phyloP scores from a whole-genome alignment of 2,329 filamentous ascomycete genomes.

The Fusarium humuli region DNA sequence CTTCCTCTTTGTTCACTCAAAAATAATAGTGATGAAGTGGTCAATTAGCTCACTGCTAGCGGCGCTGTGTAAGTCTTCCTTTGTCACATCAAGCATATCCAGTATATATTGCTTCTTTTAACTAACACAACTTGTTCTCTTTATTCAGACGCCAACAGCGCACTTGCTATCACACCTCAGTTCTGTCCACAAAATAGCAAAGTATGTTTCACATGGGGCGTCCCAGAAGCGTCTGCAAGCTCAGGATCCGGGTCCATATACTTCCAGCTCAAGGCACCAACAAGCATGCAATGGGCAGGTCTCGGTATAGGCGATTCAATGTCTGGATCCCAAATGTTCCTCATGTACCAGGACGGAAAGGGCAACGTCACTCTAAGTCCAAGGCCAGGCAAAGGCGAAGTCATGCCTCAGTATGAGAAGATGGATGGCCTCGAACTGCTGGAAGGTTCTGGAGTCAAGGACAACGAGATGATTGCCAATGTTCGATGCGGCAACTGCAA shows the following conservation, averaged over 20 bases:
- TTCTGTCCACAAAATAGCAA: constrained; percentile 56
- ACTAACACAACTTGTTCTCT: constrained; percentile 17
- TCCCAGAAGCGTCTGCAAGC: constrained; percentile 62
- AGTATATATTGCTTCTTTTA: neutral
- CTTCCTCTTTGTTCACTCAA: neutral
- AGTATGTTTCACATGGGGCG: constrained; percentile 68
- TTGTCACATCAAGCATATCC: neutral
- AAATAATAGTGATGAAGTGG: constrained; percentile 36
- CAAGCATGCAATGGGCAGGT: constrained; percentile 66
- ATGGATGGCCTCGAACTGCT: constrained; percentile 64
- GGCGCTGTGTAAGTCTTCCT: constrained; percentile 40
- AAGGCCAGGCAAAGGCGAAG: constrained; percentile 61
- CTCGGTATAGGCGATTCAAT: constrained; percentile 68
- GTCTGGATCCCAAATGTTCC: constrained; percentile 69
- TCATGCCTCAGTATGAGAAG: constrained; percentile 59
- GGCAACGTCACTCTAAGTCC: constrained; percentile 73
- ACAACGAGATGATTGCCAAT: constrained; percentile 69
- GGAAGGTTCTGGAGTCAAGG: constrained; percentile 66
- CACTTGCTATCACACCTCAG: constrained; percentile 46
- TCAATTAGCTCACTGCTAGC: constrained; percentile 28
- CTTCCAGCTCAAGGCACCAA: constrained; percentile 69
- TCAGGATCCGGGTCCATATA: constrained; percentile 67
- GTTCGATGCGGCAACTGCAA: constrained; percentile 66
- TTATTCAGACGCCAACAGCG: constrained; percentile 38
- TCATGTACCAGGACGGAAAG: constrained; percentile 69